Evolutionary conservation across 139 green algal genomes (phyloP), one percentile per base, ranked within the genome.

Genomic region (Chlorella vulgaris): DNA sequence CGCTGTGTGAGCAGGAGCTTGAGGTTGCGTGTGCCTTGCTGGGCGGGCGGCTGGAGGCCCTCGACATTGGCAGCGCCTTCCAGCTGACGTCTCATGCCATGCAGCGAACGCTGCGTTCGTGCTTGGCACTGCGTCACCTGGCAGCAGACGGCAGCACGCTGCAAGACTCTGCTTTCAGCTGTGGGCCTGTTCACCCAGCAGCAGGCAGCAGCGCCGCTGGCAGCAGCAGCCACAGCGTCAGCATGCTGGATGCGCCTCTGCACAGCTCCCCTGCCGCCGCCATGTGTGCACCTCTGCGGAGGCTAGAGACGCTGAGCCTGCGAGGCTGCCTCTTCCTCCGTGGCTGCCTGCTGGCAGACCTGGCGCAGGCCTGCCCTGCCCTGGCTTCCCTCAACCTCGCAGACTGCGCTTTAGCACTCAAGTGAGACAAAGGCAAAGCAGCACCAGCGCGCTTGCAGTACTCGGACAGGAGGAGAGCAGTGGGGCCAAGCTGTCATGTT

Each of bases 241-340:
- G 39, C 24, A 38, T n/a, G n/a, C 4, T 19, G 7, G n/a, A 26
- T 43, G 15, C 5, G 35, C 1, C 31, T 22, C 65, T 13, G 36
- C 62, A 8, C 36, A 40, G 42, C n/a, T 3, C 53, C 42, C 35
- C 8, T 15, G 36, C 58, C 21, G 60, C 1, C 2, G 22, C 15
- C 4, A 19, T 31, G 2, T 31, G 24, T 24, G 13, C 55, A 7
- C 43, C 75, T 22, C 42, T 81, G 63, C 55, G 31, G n/a, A 19
- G 7, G 28, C 51, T 81, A 53, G 53, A 75, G 65, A 55, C 43
- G 6, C 65, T 81, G 5, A 81, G 75, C 75, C 75, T 81, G 63
- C 58, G 65, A 2, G 75, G 65, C 31, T 81, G 75, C 65, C 42
- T 68, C 22, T 81, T 81, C 60, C 65, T 81, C 18, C 40, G 65